A percentile compares a stretch with the other conserved stretches of the same genome.
Conservation (phyloP, 1,284 basidiomycete genomes). For the Trichosporon sp. region DNA sequence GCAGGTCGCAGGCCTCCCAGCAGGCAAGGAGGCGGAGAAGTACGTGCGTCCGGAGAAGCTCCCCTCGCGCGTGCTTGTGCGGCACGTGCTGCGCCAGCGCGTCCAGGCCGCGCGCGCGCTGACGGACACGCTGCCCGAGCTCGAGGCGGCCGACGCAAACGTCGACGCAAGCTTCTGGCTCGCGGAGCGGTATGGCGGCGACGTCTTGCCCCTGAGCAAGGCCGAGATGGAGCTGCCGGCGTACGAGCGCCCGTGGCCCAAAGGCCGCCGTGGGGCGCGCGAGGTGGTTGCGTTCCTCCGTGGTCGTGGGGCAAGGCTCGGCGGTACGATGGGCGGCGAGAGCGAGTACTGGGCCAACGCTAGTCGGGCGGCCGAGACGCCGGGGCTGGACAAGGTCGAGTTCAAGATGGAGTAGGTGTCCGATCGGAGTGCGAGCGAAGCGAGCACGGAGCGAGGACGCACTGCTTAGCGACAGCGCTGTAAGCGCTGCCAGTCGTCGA, state of each 20-base stretch:
- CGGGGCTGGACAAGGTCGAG: neutral
- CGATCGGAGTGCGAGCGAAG: neutral
- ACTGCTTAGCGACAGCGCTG: too few species aligned
- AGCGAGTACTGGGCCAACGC: conserved; percentile 42
- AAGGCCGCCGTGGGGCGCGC: conserved; percentile 43
- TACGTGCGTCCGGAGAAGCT: conserved; percentile 59
- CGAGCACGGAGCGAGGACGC: too few species aligned
- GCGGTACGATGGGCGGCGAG: conserved; percentile 20
- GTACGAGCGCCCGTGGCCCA: conserved; percentile 44
- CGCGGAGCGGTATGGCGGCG: conserved; percentile 47
- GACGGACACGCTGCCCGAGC: conserved; percentile 67
- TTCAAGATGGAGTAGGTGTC: conserved; percentile 5
- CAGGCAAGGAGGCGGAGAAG: conserved; percentile 38
- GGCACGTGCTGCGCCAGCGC: conserved; percentile 79
- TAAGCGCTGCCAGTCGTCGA: too few species aligned
- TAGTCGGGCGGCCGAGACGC: conserved; percentile 25
- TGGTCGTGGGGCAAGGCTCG: conserved; percentile 49
- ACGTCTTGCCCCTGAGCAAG: conserved; percentile 34
- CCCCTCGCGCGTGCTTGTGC: conserved; percentile 76
- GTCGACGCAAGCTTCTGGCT: conserved; percentile 54
- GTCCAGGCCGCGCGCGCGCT: conserved; percentile 74
- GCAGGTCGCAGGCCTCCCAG: conserved; percentile 44
- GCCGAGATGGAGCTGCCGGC: conserved; percentile 36
- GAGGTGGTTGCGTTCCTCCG: conserved; percentile 55
- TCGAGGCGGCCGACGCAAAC: conserved; percentile 58